A percentile compares a stretch with the other conserved stretches of the same genome.
Conservation (phyloP, 345 rosid species). For the thale cress (Arabidopsis thaliana) region DNA sequence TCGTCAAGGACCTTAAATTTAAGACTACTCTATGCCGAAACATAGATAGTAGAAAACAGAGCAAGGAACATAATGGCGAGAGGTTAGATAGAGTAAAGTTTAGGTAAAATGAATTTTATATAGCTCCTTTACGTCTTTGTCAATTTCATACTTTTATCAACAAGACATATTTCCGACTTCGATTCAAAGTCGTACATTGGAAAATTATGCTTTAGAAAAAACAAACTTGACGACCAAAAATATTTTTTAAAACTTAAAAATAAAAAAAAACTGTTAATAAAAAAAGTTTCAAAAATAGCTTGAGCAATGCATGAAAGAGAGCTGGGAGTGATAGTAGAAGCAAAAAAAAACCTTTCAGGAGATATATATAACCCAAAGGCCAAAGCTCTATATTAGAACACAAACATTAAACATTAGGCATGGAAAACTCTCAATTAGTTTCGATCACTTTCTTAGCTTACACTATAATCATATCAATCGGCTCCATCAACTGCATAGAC, state of each 20-base stretch:
- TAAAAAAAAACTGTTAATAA: not conserved
- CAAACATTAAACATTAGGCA: not conserved
- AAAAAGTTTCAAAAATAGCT: not conserved
- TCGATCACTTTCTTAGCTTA: not conserved
- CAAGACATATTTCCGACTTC: not conserved
- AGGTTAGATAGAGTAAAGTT: too few relatives aligned
- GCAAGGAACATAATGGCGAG: too few relatives aligned
- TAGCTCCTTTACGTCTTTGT: not conserved
- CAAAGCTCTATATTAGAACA: not conserved
- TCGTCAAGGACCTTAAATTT: too few relatives aligned
- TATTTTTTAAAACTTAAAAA: not conserved
- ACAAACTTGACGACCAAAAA: not conserved
- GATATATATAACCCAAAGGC: not conserved
- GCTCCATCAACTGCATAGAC: not conserved
- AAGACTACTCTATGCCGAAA: too few relatives aligned
- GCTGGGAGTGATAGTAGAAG: too few relatives aligned
- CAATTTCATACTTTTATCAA: not conserved
- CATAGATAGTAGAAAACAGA: too few relatives aligned
- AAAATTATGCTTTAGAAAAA: slow-evolving; percentile 5
- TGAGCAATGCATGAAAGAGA: too few relatives aligned
- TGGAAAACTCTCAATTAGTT: not conserved
- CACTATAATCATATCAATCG: not conserved
- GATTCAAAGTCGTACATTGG: not conserved
- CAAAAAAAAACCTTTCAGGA: too few relatives aligned
- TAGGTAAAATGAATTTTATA: too few relatives aligned